A percentile compares a stretch with the other conserved stretches of the same genome.
Evolutionary conservation across 345 rosid genomes (phyloP).

Genomic region (Pelargonium nanum): DNA sequence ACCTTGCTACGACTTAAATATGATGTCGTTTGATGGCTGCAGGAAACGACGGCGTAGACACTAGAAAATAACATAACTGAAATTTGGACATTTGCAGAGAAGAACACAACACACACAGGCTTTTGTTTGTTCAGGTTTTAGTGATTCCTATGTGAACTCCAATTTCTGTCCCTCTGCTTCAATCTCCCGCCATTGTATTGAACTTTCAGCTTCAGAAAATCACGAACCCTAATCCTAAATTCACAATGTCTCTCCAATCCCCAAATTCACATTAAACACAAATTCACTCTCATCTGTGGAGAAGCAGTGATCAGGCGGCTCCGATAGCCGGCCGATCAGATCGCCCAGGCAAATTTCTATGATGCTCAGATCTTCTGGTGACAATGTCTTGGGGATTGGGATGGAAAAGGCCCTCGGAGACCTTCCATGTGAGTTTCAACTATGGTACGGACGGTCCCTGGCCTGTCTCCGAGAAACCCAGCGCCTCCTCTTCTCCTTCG

Average conservation of each 20-base stretch:
- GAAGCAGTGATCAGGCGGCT: not conserved
- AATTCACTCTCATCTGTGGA: not conserved
- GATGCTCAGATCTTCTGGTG: not conserved
- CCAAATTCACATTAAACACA: not conserved
- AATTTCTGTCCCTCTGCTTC: not conserved
- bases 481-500: constrained; percentile 32
- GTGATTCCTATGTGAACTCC: not conserved
- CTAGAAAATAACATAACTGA: too few species aligned
- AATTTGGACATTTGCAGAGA: too few species aligned
- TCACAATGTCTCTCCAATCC: not conserved
- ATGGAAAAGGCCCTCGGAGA: constrained; percentile 87
- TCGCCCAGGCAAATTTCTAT: not conserved
- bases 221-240: not conserved
- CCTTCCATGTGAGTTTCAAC: constrained; percentile 56
- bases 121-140: too few species aligned
- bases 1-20: too few species aligned
- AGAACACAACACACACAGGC: too few species aligned
- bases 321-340: constrained; percentile 20
- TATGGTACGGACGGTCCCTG: constrained; percentile 62
- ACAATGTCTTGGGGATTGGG: constrained; percentile 98
- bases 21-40: too few species aligned
- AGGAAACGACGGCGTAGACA: too few species aligned
- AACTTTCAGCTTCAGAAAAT: not conserved
- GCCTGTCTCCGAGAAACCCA: constrained; percentile 25
- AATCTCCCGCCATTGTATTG: not conserved